Evolutionary conservation across 1,139 yeast genomes (phyloP).

Genomic region (Candida tetrigidarum): DNA sequence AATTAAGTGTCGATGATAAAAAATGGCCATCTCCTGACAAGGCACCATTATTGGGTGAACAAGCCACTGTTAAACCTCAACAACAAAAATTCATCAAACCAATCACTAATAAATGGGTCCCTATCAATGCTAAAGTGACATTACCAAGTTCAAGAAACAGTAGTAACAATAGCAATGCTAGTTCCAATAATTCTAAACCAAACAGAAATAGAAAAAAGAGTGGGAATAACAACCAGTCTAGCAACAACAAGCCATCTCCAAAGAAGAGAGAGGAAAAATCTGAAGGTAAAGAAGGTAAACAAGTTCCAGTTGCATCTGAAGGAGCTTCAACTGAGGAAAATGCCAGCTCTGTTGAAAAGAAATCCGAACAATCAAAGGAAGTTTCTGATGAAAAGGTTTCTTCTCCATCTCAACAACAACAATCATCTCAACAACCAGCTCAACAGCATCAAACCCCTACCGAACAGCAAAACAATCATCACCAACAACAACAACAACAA

Average conservation of each 20-base stretch:
- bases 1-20: conserved; percentile 42
- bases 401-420: neutral
- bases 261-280: conserved; percentile 14
- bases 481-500: too few species aligned
- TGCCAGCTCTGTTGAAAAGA: conserved; percentile 5
- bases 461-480: too few species aligned
- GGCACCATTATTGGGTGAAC: conserved; percentile 22
- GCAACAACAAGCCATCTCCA: conserved; percentile 7
- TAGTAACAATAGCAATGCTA: conserved; percentile 21
- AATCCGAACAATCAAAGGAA: conserved; percentile 6
- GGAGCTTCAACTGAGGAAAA: neutral
- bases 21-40: conserved; percentile 66
- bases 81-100: conserved; percentile 56
- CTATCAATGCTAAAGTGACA: conserved; percentile 76
- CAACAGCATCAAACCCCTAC: neutral
- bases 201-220: conserved; percentile 41
- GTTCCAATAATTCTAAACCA: conserved; percentile 28
- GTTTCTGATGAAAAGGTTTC: neutral
- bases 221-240: conserved; percentile 20
- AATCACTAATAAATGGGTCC: conserved; percentile 86
- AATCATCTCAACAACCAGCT: too few species aligned
- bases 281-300: conserved; percentile 1
- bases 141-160: conserved; percentile 38
- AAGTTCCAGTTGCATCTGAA: neutral
- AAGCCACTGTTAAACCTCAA: conserved; percentile 25